Percentiles rank a stretch among this genome's conserved stretches.
phyloP scores from a whole-genome alignment of 2,329 filamentous ascomycete species.

The Fusarium sp. region DNA sequence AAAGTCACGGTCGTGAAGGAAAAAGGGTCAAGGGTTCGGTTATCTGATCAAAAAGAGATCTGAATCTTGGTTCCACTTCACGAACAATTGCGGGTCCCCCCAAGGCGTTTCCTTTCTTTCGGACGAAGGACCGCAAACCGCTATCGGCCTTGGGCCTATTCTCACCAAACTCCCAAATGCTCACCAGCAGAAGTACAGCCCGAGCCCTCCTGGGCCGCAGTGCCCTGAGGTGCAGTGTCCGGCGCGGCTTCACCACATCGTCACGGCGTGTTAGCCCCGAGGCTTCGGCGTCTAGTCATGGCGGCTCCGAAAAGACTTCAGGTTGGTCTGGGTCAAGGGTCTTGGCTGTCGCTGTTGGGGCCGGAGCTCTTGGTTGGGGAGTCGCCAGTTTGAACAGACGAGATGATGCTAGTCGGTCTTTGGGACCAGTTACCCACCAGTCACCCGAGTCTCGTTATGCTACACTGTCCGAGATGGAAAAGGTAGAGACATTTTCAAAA shows the following conservation, averaged over 20 bases:
- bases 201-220: constrained; percentile 34
- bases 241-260: constrained; percentile 27
- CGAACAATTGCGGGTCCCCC: constrained; percentile 14
- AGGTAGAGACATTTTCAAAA: constrained; percentile 42
- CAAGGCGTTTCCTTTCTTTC: neutral
- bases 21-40: constrained; percentile 11
- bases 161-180: constrained; percentile 13
- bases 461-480: constrained; percentile 53
- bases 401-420: neutral
- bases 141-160: neutral
- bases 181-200: constrained; percentile 29
- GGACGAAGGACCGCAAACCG: neutral
- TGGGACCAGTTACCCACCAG: constrained; percentile 22
- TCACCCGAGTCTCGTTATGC: constrained; percentile 49
- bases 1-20: neutral
- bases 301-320: constrained; percentile 11
- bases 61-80: constrained; percentile 21
- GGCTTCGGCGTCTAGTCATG: constrained; percentile 6
- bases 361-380: constrained; percentile 54
- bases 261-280: constrained; percentile 15
- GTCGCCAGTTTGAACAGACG: constrained; percentile 45
- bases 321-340: constrained; percentile 48
- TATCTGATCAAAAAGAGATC: constrained; percentile 15
- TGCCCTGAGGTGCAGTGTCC: constrained; percentile 15
- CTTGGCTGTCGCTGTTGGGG: constrained; percentile 50